These are phyloP conservation scores for Microbotryum lychnidis-dioicae DNA, from an alignment of 1,284 basidiomycete genomes.

Conservation along the genomic window DNA sequence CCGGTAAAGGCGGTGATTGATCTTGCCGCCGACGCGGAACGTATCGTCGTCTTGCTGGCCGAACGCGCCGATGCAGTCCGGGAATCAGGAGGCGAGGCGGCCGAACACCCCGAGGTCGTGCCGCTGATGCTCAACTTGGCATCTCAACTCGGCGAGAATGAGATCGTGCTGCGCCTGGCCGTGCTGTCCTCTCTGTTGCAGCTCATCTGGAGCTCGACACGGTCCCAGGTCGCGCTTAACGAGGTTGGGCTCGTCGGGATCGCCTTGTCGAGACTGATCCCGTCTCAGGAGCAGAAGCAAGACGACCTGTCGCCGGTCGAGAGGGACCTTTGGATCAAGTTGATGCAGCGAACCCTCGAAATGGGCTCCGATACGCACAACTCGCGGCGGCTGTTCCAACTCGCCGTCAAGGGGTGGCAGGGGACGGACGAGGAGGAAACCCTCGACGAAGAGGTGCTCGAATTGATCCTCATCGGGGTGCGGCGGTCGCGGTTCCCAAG, in stretches of 20 bases:
- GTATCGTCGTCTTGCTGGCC: background rate
- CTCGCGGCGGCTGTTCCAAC: slow-evolving; percentile 1
- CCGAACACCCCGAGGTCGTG: background rate
- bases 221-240: slow-evolving; percentile 37
- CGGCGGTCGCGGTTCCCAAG: slow-evolving; percentile 6
- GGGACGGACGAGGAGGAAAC: background rate
- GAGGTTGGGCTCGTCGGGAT: slow-evolving; percentile 9
- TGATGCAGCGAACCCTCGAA: background rate
- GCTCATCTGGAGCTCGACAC: background rate
- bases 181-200: slow-evolving; percentile 1
- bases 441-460: slow-evolving; percentile 2
- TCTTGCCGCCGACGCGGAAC: background rate
- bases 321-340: background rate
- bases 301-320: background rate
- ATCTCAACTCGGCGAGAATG: background rate
- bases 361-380: slow-evolving; percentile 4
- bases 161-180: background rate
- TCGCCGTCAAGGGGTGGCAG: slow-evolving; percentile 1
- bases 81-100: background rate
- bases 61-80: background rate
- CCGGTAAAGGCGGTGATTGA: too few relatives aligned
- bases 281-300: background rate
- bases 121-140: slow-evolving; percentile 7
- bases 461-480: slow-evolving; percentile 8
- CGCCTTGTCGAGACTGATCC: slow-evolving; percentile 2